A percentile compares a stretch with the other conserved stretches of the same genome.
These are phyloP conservation scores for Chrysanthemum lavandulifolium DNA, from an alignment of 129 eudicot genomes.

Conservation along the genomic window DNA sequence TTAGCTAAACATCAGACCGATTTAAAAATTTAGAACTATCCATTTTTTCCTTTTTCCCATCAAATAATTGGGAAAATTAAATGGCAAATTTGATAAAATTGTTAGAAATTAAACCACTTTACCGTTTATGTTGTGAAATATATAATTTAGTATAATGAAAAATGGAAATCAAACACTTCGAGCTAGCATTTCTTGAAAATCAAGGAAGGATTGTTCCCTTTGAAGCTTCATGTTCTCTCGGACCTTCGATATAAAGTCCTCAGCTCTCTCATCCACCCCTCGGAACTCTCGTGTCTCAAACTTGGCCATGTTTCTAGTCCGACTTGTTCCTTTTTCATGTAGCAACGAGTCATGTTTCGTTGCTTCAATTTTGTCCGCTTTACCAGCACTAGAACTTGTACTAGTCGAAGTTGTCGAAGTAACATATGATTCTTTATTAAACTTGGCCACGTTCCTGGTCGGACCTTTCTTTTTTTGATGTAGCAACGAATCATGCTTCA, in stretches of 20 bases:
- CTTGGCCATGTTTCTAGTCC: background rate
- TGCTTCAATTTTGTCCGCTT: background rate
- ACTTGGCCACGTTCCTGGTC: background rate
- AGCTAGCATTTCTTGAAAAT: conserved; percentile 77
- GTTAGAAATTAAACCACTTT: background rate
- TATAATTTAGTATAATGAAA: background rate
- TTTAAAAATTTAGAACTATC: background rate
- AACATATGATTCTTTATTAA: conserved; percentile 13
- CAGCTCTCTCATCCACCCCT: conserved; percentile 87
- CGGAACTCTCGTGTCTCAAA: conserved; percentile 9
- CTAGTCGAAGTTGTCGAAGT: conserved; percentile 25
- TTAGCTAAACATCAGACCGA: background rate
- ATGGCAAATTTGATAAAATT: background rate
- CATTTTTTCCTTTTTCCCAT: background rate
- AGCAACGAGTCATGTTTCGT: conserved; percentile 10
- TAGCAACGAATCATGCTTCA: conserved; percentile 10
- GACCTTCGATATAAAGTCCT: conserved; percentile 61
- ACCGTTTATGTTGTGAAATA: background rate
- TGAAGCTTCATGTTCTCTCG: conserved; percentile 63
- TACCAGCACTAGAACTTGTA: conserved; percentile 1
- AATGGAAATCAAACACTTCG: conserved; percentile 46
- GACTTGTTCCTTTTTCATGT: conserved; percentile 14
- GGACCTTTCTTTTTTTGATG: conserved; percentile 13
- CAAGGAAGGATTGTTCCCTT: conserved; percentile 75
- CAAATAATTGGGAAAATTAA: background rate